A percentile compares a stretch with the other conserved stretches of the same genome.
phyloP scores from a whole-genome alignment of 768 basidiomycete genomes.

The Serpula lacrymans region DNA sequence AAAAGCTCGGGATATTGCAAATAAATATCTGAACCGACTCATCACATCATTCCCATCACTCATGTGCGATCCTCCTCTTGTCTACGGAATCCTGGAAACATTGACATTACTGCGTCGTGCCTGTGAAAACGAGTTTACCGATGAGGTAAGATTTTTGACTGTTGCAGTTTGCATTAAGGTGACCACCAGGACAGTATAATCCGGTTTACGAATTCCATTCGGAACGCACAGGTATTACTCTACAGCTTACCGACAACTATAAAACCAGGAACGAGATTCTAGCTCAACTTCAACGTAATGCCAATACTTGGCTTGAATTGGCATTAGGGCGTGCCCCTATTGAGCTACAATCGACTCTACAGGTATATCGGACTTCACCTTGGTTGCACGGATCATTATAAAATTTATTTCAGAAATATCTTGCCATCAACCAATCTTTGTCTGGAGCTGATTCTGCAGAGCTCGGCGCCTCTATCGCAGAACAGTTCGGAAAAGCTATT shows the following conservation, averaged over 20 bases:
- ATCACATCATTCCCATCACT: slow-evolving; percentile 92
- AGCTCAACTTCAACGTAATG: slow-evolving; percentile 65
- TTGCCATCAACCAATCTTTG: slow-evolving; percentile 68
- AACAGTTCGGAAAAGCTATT: slow-evolving; percentile 80
- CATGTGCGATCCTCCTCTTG: slow-evolving; percentile 85
- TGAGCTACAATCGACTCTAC: slow-evolving; percentile 88
- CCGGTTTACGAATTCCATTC: slow-evolving; percentile 83
- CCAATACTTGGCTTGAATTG: slow-evolving; percentile 81
- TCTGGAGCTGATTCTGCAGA: slow-evolving; percentile 77
- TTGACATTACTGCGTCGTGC: slow-evolving; percentile 84
- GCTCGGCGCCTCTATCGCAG: slow-evolving; percentile 86
- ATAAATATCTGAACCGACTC: slow-evolving; percentile 78
- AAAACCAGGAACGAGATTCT: slow-evolving; percentile 82
- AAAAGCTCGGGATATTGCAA: slow-evolving; percentile 78
- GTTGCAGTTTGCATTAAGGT: slow-evolving; percentile 1
- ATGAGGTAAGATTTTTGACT: slow-evolving; percentile 61
- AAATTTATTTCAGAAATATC: slow-evolving; percentile 68
- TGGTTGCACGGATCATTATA: slow-evolving; percentile 1
- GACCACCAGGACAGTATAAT: slow-evolving; percentile 62
- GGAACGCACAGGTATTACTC: slow-evolving; percentile 64
- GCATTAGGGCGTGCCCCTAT: slow-evolving; percentile 87
- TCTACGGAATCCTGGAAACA: slow-evolving; percentile 88
- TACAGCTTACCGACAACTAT: slow-evolving; percentile 87
- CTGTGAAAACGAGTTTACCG: slow-evolving; percentile 86
- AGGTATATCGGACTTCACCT: slow-evolving; percentile 45